Evolutionary conservation across 1,284 basidiomycete genomes (phyloP).

Genomic region (Papiliotrema nemorosa): DNA sequence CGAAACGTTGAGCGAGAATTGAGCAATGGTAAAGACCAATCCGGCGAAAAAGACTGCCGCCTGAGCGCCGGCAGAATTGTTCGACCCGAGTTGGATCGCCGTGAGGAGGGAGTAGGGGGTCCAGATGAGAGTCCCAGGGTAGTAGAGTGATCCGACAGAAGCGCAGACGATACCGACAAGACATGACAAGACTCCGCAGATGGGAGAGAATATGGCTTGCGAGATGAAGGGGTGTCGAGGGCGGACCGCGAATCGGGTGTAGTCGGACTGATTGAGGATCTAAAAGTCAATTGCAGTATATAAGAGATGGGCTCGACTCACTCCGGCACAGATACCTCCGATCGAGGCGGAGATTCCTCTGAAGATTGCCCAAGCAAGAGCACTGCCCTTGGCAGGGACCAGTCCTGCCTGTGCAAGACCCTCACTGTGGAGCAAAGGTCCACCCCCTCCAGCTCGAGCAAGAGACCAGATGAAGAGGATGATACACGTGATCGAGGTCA

Average conservation of each 20-base stretch:
- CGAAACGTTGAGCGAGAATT: constrained; percentile 49
- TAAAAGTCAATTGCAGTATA: not conserved
- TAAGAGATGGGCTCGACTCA: constrained; percentile 5
- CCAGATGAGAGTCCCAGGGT: constrained; percentile 46
- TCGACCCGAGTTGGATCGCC: constrained; percentile 36
- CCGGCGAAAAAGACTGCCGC: constrained; percentile 49
- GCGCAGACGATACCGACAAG: constrained; percentile 50
- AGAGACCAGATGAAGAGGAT: constrained; percentile 47
- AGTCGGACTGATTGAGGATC: constrained; percentile 35
- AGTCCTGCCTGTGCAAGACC: constrained; percentile 20
- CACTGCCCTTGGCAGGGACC: constrained; percentile 23
- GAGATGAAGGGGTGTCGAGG: constrained; percentile 24
- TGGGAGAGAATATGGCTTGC: constrained; percentile 35
- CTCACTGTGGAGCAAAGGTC: constrained; percentile 34
- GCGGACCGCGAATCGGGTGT: constrained; percentile 29
- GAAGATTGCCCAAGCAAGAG: constrained; percentile 46
- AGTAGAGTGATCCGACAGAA: constrained; percentile 39
- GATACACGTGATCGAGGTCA: constrained; percentile 37
- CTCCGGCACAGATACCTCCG: constrained; percentile 32
- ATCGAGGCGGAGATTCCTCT: constrained; percentile 28
- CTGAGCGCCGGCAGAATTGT: constrained; percentile 30
- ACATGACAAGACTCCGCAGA: constrained; percentile 39
- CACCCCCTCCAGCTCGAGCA: constrained; percentile 39
- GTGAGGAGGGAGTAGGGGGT: constrained; percentile 45
- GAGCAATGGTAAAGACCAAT: constrained; percentile 42